phyloP scores from a whole-genome alignment of 768 basidiomycete genomes.

The Scleroderma bovista region DNA sequence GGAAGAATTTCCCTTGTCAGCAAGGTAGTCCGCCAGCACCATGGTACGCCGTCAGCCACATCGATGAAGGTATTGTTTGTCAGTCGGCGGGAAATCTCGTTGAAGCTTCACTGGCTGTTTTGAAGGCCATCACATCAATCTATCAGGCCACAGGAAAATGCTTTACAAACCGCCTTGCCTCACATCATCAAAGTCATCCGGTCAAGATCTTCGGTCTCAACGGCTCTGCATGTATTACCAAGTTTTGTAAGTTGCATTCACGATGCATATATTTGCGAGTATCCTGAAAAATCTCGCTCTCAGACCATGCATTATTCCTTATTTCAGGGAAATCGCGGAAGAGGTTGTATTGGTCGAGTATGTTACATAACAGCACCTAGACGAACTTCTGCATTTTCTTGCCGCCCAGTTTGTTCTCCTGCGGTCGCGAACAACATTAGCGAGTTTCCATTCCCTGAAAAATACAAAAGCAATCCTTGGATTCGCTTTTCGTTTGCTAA shows the following conservation, averaged over 20 bases:
- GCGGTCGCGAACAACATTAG: no score
- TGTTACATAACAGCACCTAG: no score
- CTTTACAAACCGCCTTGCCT: conserved; percentile 56
- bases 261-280: neutral
- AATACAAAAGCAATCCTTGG: no score
- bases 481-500: no score
- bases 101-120: conserved; percentile 48
- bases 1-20: conserved; percentile 61
- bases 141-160: conserved; percentile 57
- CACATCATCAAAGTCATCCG: conserved; percentile 46
- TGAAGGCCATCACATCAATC: conserved; percentile 55
- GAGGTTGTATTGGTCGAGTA: conserved; percentile 46
- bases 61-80: conserved; percentile 43
- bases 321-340: conserved; percentile 66
- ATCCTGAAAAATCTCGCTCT: conserved; percentile 57
- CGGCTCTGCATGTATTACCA: conserved; percentile 50
- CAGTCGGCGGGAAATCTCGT: conserved; percentile 37
- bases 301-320: conserved; percentile 84
- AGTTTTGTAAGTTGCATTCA: conserved; percentile 49
- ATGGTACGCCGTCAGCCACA: conserved; percentile 49
- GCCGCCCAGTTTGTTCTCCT: no score
- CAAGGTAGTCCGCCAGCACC: conserved; percentile 44
- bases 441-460: no score
- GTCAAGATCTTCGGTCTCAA: conserved; percentile 30
- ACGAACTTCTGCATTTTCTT: no score